phyloP scores from a whole-genome alignment of 345 rosid genomes.

The Diplotaxis tenuifolia region DNA sequence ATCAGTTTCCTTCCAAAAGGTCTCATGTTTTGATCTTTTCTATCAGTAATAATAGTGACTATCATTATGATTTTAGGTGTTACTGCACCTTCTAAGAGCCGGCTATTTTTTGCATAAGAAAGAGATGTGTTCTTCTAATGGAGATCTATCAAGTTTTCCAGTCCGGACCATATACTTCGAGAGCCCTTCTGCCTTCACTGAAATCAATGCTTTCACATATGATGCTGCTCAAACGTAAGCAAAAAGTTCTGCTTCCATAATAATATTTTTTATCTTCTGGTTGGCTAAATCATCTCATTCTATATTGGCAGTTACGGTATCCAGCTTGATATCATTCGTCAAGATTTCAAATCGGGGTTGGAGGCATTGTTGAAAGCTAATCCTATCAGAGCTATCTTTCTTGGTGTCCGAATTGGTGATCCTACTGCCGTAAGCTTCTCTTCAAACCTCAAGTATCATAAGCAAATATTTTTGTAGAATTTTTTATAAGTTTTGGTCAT shows the following conservation, averaged over 20 bases:
- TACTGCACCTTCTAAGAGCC: conserved; percentile 94
- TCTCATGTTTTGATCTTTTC: neutral
- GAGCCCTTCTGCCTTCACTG: conserved; percentile 78
- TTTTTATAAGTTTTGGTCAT: no score
- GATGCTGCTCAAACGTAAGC: conserved; percentile 75
- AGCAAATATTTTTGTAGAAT: neutral
- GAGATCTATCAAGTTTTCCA: conserved; percentile 60
- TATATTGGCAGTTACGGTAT: conserved; percentile 64
- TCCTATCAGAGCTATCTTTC: conserved; percentile 93
- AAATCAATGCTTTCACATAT: conserved; percentile 87
- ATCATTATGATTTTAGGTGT: conserved; percentile 56
- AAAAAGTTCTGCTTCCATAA: neutral
- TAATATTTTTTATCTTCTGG: neutral
- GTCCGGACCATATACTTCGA: conserved; percentile 90
- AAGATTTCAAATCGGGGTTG: conserved; percentile 95
- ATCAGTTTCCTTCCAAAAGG: neutral
- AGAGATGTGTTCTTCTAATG: conserved; percentile 58
- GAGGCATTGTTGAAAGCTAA: conserved; percentile 74
- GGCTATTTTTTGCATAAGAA: conserved; percentile 74
- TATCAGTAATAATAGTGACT: conserved; percentile 13
- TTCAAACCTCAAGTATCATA: conserved; percentile 5
- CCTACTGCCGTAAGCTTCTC: conserved; percentile 87
- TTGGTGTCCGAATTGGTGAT: conserved; percentile 98
- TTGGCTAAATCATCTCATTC: conserved; percentile 23
- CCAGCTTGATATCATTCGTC: conserved; percentile 71